phyloP scores from a whole-genome alignment of 1,139 yeast genomes.

The Yamadazyma blattariae region DNA sequence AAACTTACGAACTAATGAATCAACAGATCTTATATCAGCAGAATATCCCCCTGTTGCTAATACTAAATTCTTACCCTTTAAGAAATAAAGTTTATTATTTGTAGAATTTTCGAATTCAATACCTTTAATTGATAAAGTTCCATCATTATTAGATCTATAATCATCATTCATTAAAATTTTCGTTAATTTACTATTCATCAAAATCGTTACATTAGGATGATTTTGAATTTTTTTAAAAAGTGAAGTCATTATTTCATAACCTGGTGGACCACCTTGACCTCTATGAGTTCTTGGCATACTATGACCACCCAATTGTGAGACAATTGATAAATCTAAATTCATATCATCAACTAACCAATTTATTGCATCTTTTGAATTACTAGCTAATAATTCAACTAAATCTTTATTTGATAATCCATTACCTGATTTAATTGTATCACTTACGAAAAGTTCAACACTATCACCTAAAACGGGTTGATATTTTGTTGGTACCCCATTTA shows the following conservation, averaged over 20 bases:
- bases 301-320: slow-evolving; percentile 36
- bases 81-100: slow-evolving; percentile 5
- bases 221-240: slow-evolving; percentile 17
- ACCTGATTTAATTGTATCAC: slow-evolving; percentile 33
- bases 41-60: slow-evolving; percentile 41
- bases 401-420: slow-evolving; percentile 22
- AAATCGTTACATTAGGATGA: slow-evolving; percentile 17
- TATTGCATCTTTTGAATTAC: slow-evolving; percentile 27
- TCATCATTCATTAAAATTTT: slow-evolving; percentile 14
- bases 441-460: slow-evolving; percentile 20
- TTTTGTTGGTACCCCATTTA: slow-evolving; percentile 35
- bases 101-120: slow-evolving; percentile 16
- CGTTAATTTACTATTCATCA: slow-evolving; percentile 19
- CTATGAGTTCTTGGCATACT: slow-evolving; percentile 36
- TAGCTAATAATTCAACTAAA: slow-evolving; percentile 25
- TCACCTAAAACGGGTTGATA: slow-evolving; percentile 24
- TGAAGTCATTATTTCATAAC: slow-evolving; percentile 31
- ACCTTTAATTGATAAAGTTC: slow-evolving; percentile 12
- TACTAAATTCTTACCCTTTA: slow-evolving; percentile 21
- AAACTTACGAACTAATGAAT: slow-evolving; percentile 23
- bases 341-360: slow-evolving; percentile 27
- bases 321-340: slow-evolving; percentile 26
- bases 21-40: slow-evolving; percentile 23
- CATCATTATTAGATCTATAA: neutral
- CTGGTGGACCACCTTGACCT: slow-evolving; percentile 35